Conservation (phyloP, 306 rosid species). For the Rosa lucieae region DNA sequence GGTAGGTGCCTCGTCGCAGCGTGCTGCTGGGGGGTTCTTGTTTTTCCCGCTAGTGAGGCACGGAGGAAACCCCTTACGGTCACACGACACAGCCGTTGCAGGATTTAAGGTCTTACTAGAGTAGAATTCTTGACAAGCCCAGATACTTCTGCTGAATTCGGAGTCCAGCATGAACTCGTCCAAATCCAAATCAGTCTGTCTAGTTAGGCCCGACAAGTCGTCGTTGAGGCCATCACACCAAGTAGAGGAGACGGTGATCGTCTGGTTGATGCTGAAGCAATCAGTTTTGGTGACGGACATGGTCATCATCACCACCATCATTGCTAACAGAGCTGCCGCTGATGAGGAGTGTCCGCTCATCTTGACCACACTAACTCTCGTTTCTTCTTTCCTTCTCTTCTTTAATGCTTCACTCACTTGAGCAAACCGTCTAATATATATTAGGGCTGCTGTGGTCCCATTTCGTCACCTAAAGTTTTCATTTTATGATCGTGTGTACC, state of each 20-base stretch:
- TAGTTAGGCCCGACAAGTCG: not conserved
- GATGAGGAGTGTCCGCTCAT: not conserved
- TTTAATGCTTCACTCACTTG: not conserved
- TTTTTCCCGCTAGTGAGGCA: not conserved
- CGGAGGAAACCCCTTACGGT: not conserved
- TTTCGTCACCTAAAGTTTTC: too few relatives aligned
- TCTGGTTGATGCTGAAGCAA: not conserved
- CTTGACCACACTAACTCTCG: not conserved
- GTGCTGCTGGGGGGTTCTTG: not conserved
- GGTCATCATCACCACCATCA: not conserved
- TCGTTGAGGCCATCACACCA: not conserved
- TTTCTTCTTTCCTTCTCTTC: not conserved
- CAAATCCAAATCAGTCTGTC: not conserved
- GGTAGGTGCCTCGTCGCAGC: not conserved
- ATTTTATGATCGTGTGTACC: too few relatives aligned
- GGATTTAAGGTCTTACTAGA: not conserved
- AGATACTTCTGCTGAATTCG: not conserved
- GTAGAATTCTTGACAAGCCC: not conserved
- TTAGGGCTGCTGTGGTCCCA: too few relatives aligned
- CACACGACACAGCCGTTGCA: not conserved
- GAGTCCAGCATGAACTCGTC: constrained; percentile 1
- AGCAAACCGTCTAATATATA: not conserved
- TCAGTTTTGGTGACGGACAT: not conserved
- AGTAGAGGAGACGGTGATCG: not conserved
- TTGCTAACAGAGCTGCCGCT: not conserved